Conservation (phyloP, 169 alveolate species). For the Plasmodium reichenowi region DNA sequence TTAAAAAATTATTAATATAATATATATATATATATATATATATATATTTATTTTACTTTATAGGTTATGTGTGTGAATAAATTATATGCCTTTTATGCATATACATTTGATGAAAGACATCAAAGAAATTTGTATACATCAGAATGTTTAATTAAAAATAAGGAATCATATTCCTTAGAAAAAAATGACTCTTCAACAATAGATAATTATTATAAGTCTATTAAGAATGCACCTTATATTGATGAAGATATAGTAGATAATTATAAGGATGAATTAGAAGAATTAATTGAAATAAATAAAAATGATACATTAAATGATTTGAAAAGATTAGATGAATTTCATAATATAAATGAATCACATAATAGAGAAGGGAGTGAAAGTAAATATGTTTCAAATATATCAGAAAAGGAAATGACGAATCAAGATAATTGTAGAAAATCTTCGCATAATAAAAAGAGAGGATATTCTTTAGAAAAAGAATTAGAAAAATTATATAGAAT, state of each 20-base stretch:
- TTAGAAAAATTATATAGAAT: background rate
- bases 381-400: background rate
- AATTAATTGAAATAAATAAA: background rate
- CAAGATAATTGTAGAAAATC: background rate
- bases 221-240: too few species aligned
- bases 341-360: background rate
- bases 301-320: too few species aligned
- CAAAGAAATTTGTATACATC: background rate
- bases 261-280: background rate
- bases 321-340: too few species aligned
- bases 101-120: background rate
- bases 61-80: background rate
- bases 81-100: background rate
- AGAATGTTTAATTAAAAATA: too few species aligned
- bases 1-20: too few species aligned
- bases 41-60: too few species aligned
- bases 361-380: background rate
- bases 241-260: background rate
- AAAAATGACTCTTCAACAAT: too few species aligned
- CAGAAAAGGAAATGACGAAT: background rate
- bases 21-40: too few species aligned
- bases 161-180: too few species aligned
- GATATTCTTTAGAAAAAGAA: slow-evolving; percentile 42
- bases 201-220: too few species aligned
- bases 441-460: slow-evolving; percentile 34